These are phyloP conservation scores for Rubia occidens DNA, from an alignment of 305 asterid genomes.

Conservation along the genomic window DNA sequence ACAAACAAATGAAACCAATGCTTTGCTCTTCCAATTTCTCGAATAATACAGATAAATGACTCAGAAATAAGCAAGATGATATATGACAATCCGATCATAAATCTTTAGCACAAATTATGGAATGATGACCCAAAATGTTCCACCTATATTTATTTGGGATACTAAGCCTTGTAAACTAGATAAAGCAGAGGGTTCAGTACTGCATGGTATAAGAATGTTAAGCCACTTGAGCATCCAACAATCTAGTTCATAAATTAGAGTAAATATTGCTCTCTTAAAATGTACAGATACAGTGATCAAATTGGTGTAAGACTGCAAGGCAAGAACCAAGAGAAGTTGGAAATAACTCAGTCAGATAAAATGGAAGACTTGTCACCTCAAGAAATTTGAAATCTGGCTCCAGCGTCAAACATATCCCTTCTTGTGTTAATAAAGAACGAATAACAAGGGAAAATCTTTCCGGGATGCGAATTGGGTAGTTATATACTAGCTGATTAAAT, in stretches of 20 bases:
- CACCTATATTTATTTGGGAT: not conserved
- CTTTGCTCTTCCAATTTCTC: not conserved
- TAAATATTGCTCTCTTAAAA: not conserved
- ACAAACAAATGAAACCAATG: not conserved
- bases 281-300: not conserved
- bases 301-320: not conserved
- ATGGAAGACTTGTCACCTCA: conserved; percentile 50
- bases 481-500: conserved; percentile 90
- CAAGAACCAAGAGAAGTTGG: not conserved
- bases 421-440: conserved; percentile 96
- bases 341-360: not conserved
- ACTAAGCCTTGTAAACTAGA: not conserved
- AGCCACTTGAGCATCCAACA: not conserved
- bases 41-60: not conserved
- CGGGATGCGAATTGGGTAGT: conserved; percentile 91
- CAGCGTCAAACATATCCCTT: conserved; percentile 94
- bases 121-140: not conserved
- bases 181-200: not conserved
- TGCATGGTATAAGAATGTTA: not conserved
- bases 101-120: not conserved
- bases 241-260: not conserved
- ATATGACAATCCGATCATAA: not conserved
- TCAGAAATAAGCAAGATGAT: not conserved
- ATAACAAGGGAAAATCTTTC: conserved; percentile 98
- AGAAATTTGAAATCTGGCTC: conserved; percentile 89